Base-by-base conservation (phyloP, 2,329 filamentous ascomycete species). In the Epichloe coenophiala region DNA sequence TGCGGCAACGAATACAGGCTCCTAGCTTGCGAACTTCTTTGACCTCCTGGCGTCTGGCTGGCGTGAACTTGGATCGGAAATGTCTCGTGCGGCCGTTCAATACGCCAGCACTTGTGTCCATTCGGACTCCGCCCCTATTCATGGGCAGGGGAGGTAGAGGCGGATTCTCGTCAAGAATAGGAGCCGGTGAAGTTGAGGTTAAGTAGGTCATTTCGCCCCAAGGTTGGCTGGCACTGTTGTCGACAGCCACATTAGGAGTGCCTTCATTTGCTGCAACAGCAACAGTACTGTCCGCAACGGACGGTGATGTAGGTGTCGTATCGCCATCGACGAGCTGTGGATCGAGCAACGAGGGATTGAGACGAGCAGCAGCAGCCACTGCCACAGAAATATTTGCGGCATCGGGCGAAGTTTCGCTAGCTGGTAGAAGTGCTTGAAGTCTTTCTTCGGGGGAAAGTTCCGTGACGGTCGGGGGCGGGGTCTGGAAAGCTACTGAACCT, bases 1-100 rank as follows among this genome's bases (percentile, higher is more conserved):
- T 83, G 38, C 80, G 73, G 58, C 81, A 84, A 43, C 81, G 71
- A 48, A 83, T 81, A 57, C 81, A 84, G 12, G 81, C 80, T 5
- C 81, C 81, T 37, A 80, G 74, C 57, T 80, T 80, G 23, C 81
- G 75, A 21, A 84, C 77, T 54, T 80, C 77, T 56, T 82, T 78
- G 2, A 84, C 80, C 58, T 84, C 77, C 59, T 78, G 81, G 21
- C 81, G 71, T n/a, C 81, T 71, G 1, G 67, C 68, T 5, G 76
- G 69, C 19, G 74, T 76, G 56, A 83, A 83, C 8, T 76, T 70
- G 4, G 77, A 76, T 9, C 80, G 73, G 7, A 73, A 72, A 57
- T 81, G 73, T 15, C 73, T 73, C 2, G 72, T 68, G 49, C 71
- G 71, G 11, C 74, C 73, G 44, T 77, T 72, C 2, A 71, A 62